Evolutionary conservation across 805 yeast species (phyloP), one percentile per base, ranked within the genome.

Genomic region (Hanseniaspora occidentalis): DNA sequence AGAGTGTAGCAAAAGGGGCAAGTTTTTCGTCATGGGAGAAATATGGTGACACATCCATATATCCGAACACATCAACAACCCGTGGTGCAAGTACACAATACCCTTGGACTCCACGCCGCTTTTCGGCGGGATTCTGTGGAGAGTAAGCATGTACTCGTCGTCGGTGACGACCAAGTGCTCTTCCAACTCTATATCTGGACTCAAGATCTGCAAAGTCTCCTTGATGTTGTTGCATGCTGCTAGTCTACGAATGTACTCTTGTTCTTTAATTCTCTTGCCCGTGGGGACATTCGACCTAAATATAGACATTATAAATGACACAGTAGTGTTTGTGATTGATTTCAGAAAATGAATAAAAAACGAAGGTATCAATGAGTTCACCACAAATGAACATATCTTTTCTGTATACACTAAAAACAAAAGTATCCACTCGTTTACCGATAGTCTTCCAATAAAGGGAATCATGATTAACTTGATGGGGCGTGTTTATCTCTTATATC

Each of bases 1-100:
- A 43, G 86, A 85, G 45, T 78, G 78, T 25, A 89, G 66, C 2
- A 75, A 63, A 55, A 83, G 80, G 0, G 97, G 96, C 37, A 92
- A 60, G 46, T 77, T 75, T 36, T 68, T 65, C 43, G 64, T 43
- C 41, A 63, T 60, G 2, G 41, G 41, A 18, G 37, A 27, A 7
- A 34, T 16, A 6, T 40, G 35, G 18, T 41, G 44, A 55, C 75
- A 70, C 53, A 77, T 58, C 94, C 94, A 81, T 20, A 83, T 67
- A 52, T 92, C 97, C 35, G 88, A 77, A 56, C 78, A 79, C 92
- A 86, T 88, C 45, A 89, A 66, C 38, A 89, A 65, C 1, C 97
- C 97, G 54, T 89, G 97, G 56, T 89, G 97, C 40, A 89, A 69
- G 55, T 83, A 89, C 0, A 83, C 82, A 1, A 80, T 79, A 40